Base-by-base conservation (phyloP, 192 early-diverging fungal species). In the Umbelopsis ramanniana region DNA sequence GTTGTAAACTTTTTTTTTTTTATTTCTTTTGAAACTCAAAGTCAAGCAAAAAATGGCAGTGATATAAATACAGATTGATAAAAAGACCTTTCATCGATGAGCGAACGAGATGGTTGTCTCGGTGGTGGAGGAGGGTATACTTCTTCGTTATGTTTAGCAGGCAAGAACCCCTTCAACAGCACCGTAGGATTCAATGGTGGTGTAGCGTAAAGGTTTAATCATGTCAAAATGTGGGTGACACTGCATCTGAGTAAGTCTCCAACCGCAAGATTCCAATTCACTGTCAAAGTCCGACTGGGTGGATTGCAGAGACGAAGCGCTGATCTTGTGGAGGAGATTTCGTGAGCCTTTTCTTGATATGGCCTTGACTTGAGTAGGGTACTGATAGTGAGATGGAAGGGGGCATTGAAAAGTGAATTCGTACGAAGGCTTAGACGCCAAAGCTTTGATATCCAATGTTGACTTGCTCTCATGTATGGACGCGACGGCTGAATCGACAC, bases 241-340 rank as follows among this genome's bases (percentile, higher is more conserved):
- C 29, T 63, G 57, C 57, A 63, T 63, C 33, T 63, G 57, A 37
- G 57, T 63, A 7, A 63, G 11, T 33, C 57, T 63, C 57, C 57
- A 63, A 5, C 57, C 57, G 26, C 57, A 63, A 37, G 57, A 63
- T 35, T 63, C 57, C 1, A 63, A 2, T 35, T 63, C 57, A 37
- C 6, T 35, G 2, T 63, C 57, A 63, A 63, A 63, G 57, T 63
- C 57, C 29, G 57, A 63, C 15, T 63, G 29, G 12, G 35, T 35
- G 11, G 57, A 63, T 6, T 19, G 7, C 11, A 63, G 57, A 14
- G 57, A 63, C 7, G 57, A 63, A 19, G 33, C 33, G 19, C 57
- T 63, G 33, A 6, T 35, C 57, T 37, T 29, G 33, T 63, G 57
- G 19, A 14, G 57, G 57, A 63, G 57, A 33, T 35, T 37, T 12